Conservation (phyloP, 495 filamentous ascomycete genomes). For the Neurospora pannonica region DNA sequence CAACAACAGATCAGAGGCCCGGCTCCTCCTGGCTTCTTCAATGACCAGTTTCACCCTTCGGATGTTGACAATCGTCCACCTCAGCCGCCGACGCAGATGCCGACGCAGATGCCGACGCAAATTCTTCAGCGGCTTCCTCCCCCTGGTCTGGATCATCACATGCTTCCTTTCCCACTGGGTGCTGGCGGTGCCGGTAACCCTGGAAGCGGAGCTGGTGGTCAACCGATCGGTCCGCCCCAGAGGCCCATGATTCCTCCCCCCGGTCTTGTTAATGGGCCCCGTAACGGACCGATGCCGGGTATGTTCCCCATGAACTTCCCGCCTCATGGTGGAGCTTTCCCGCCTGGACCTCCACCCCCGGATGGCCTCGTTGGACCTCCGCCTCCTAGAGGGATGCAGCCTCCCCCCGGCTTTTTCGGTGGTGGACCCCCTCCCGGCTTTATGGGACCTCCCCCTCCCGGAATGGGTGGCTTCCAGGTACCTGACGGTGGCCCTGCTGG, state of each 20-base stretch:
- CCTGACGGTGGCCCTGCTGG: constrained; percentile 28
- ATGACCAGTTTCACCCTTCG: constrained; percentile 33
- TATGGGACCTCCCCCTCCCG: constrained; percentile 27
- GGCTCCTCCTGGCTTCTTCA: constrained; percentile 30
- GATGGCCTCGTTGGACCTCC: constrained; percentile 33
- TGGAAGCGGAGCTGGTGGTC: constrained; percentile 9
- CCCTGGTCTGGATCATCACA: constrained; percentile 41
- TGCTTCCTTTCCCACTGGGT: constrained; percentile 36
- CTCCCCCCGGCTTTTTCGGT: constrained; percentile 42
- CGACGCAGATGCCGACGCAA: constrained; percentile 47
- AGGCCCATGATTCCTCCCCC: constrained; percentile 45
- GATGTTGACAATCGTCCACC: constrained; percentile 28
- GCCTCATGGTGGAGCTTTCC: constrained; percentile 13
- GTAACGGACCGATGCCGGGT: constrained; percentile 32
- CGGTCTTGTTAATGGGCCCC: constrained; percentile 34
- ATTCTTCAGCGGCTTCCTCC: constrained; percentile 47
- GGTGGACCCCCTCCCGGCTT: constrained; percentile 32
- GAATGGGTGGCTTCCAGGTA: constrained; percentile 39
- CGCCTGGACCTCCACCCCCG: constrained; percentile 32
- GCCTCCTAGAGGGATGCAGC: constrained; percentile 29
- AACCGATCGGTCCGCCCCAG: constrained; percentile 29
- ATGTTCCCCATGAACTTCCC: constrained; percentile 44
- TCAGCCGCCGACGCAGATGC: constrained; percentile 29
- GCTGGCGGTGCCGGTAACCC: constrained; percentile 9
- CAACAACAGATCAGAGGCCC: constrained; percentile 17